A percentile compares a stretch with the other conserved stretches of the same genome.
phyloP scores from a whole-genome alignment of 495 filamentous ascomycete genomes.

The Aspergillus nidulans region DNA sequence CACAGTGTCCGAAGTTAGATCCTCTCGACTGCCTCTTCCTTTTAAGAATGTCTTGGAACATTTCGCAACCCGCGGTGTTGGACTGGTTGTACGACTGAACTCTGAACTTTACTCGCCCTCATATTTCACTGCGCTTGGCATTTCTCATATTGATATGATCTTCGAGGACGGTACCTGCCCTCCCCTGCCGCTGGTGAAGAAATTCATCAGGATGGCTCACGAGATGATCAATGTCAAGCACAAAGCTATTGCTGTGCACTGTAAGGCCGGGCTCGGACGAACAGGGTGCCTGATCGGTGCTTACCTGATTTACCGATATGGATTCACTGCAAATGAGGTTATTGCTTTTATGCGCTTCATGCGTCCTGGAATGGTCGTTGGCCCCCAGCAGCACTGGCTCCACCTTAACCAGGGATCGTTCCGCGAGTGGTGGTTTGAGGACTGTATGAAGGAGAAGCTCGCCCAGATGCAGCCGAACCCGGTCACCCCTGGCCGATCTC shows the following conservation, averaged over 20 bases:
- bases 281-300: slow-evolving; percentile 96
- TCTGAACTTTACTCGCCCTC: slow-evolving; percentile 92
- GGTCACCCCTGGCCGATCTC: slow-evolving; percentile 72
- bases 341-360: slow-evolving; percentile 99
- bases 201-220: slow-evolving; percentile 92
- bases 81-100: slow-evolving; percentile 91
- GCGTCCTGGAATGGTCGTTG: slow-evolving; percentile 98
- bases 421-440: slow-evolving; percentile 97
- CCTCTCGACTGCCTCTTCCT: slow-evolving; percentile 61
- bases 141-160: slow-evolving; percentile 97
- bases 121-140: slow-evolving; percentile 91
- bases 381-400: slow-evolving; percentile 98
- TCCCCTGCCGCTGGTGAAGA: slow-evolving; percentile 73
- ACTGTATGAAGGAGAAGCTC: slow-evolving; percentile 67
- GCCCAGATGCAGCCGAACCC: slow-evolving; percentile 54
- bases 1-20: slow-evolving; percentile 59
- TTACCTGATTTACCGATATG: slow-evolving; percentile 94
- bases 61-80: slow-evolving; percentile 80
- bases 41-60: slow-evolving; percentile 95
- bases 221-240: slow-evolving; percentile 85
- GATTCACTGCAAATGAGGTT: slow-evolving; percentile 97
- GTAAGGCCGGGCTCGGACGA: slow-evolving; percentile 94
- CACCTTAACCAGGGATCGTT: slow-evolving; percentile 95
- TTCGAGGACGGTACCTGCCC: slow-evolving; percentile 98
- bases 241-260: slow-evolving; percentile 92